phyloP scores from a whole-genome alignment of 768 basidiomycete genomes.

The Boletus pseudo-olivaceus region DNA sequence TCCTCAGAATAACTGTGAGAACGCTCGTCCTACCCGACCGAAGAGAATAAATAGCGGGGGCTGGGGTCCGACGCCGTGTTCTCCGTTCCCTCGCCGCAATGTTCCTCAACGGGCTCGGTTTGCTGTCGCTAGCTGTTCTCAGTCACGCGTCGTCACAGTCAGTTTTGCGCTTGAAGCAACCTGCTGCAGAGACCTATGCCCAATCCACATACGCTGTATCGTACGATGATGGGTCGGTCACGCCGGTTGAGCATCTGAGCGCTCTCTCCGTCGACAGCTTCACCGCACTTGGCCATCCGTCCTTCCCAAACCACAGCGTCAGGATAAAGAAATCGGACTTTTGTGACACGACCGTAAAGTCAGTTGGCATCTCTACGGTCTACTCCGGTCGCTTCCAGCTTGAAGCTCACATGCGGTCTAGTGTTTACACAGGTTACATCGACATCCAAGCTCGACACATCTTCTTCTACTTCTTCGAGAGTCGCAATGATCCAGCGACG shows the following conservation, averaged over 20 bases:
- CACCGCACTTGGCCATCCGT: slow-evolving; percentile 39
- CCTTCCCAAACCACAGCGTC: slow-evolving; percentile 42
- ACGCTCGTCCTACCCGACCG: not conserved
- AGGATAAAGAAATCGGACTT: slow-evolving; percentile 39
- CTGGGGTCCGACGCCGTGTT: not conserved
- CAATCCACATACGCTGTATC: slow-evolving; percentile 7
- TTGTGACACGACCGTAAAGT: slow-evolving; percentile 42
- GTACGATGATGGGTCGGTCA: slow-evolving; percentile 33
- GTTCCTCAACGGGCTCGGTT: slow-evolving; percentile 10
- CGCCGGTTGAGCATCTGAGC: slow-evolving; percentile 31
- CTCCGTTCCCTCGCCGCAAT: not conserved
- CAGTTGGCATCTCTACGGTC: not conserved
- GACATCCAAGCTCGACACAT: slow-evolving; percentile 62
- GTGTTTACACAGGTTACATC: slow-evolving; percentile 64
- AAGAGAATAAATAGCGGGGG: slow-evolving; percentile 4
- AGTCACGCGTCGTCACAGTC: slow-evolving; percentile 21
- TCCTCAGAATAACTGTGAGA: not conserved
- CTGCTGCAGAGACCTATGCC: not conserved
- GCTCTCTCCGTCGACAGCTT: slow-evolving; percentile 31
- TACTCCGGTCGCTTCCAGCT: not conserved
- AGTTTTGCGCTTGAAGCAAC: slow-evolving; percentile 10
- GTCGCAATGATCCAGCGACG: slow-evolving; percentile 51
- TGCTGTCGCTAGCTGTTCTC: slow-evolving; percentile 18
- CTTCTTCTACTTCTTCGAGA: slow-evolving; percentile 78
- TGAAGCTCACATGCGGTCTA: slow-evolving; percentile 18